These are phyloP conservation scores for Letharia lupina DNA, from an alignment of 495 filamentous ascomycete genomes.

Conservation along the genomic window DNA sequence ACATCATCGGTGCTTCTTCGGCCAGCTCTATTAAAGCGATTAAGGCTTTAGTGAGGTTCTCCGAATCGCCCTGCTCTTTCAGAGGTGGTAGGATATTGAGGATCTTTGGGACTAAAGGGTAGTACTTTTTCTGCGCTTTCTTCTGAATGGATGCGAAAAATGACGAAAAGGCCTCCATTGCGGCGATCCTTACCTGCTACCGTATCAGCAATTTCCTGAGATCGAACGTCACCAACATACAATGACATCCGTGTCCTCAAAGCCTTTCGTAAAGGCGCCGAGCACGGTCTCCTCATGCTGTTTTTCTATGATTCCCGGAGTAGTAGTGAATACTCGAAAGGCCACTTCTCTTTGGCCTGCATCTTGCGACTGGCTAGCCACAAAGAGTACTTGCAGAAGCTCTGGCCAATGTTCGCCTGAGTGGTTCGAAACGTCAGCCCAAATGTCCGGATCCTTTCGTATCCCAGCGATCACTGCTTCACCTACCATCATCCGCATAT, in stretches of 20 bases:
- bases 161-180: constrained; percentile 92
- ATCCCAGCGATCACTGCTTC: background rate
- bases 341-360: constrained; percentile 77
- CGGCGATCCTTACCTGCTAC: constrained; percentile 69
- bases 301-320: constrained; percentile 91
- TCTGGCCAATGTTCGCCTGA: constrained; percentile 85
- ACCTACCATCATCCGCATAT: constrained; percentile 81
- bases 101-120: constrained; percentile 72
- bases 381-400: constrained; percentile 74
- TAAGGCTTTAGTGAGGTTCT: constrained; percentile 80
- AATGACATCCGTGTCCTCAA: constrained; percentile 75
- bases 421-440: constrained; percentile 15
- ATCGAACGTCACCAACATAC: constrained; percentile 40
- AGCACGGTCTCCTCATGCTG: constrained; percentile 84
- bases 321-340: constrained; percentile 89
- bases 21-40: constrained; percentile 88
- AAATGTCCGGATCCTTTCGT: background rate
- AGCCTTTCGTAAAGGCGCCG: constrained; percentile 77
- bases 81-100: constrained; percentile 89
- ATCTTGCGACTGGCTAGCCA: constrained; percentile 75
- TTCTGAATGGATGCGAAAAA: constrained; percentile 88
- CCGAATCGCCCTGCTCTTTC: constrained; percentile 80
- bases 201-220: constrained; percentile 12
- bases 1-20: constrained; percentile 90
- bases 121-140: constrained; percentile 81